Evolutionary conservation across 2,329 filamentous ascomycete genomes (phyloP).

Genomic region (Paecilomyces sp.): DNA sequence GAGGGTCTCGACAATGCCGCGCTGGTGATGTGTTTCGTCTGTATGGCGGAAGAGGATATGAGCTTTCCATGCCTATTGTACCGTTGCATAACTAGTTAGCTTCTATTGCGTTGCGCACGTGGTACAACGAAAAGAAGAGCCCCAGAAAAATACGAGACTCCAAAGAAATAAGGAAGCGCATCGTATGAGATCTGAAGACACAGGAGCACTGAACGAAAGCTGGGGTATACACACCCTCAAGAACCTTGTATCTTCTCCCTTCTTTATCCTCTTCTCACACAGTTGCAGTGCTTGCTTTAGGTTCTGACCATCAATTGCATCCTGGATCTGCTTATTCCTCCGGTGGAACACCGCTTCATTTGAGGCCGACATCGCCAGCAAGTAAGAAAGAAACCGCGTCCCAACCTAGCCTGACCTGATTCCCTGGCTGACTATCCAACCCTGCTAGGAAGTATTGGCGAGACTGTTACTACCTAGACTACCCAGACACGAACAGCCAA

Average conservation of each 20-base stretch:
- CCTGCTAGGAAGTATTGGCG: background rate
- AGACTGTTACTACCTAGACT: background rate
- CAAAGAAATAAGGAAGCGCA: background rate
- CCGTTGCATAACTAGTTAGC: slow-evolving; percentile 5
- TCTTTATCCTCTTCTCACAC: slow-evolving; percentile 49
- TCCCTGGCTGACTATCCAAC: background rate
- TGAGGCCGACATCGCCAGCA: slow-evolving; percentile 22
- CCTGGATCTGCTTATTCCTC: slow-evolving; percentile 43
- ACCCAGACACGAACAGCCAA: background rate
- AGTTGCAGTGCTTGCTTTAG: slow-evolving; percentile 44
- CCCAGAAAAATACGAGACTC: background rate
- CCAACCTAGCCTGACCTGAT: background rate
- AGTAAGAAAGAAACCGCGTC: background rate
- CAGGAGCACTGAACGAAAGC: background rate
- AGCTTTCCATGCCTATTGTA: slow-evolving; percentile 36
- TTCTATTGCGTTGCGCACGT: background rate
- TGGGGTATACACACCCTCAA: slow-evolving; percentile 24
- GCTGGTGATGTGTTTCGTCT: slow-evolving; percentile 35
- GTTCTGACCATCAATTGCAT: slow-evolving; percentile 42
- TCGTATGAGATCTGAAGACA: background rate
- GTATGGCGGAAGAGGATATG: slow-evolving; percentile 33
- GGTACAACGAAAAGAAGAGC: background rate
- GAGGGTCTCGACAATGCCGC: slow-evolving; percentile 37
- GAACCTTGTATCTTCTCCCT: slow-evolving; percentile 41
- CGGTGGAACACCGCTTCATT: slow-evolving; percentile 35